Evolutionary conservation across 164 flowering plant species (phyloP), one percentile per base, ranked within the genome.

Genomic region (Tetracentron sinense): DNA sequence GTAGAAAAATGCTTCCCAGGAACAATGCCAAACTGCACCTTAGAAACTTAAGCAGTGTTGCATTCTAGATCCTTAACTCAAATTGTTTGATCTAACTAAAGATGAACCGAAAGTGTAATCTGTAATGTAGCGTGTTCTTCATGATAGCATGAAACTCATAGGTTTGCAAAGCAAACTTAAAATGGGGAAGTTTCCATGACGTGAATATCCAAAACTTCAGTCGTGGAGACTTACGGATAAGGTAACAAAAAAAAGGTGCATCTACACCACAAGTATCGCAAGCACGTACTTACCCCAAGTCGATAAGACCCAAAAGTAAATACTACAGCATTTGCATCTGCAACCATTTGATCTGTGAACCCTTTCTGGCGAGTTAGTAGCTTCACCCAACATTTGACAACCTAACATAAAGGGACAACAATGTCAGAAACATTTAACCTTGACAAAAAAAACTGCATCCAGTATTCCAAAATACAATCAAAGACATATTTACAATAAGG

Each of bases 231-330:
- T n/a, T n/a, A n/a, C n/a, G n/a, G n/a, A n/a, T n/a, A n/a, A n/a
- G n/a, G n/a, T n/a, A n/a, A n/a, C n/a, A n/a, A n/a, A n/a, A n/a
- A n/a, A n/a, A n/a, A n/a, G n/a, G n/a, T n/a, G n/a, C n/a, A n/a
- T n/a, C n/a, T n/a, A n/a, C n/a, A n/a, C n/a, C n/a, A n/a, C n/a
- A n/a, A n/a, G n/a, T n/a, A n/a, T n/a, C n/a, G n/a, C n/a, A n/a
- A n/a, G n/a, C n/a, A n/a, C n/a, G n/a, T n/a, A 58, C 85, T 72
- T 75, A 92, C 99, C 83, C 97, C 99, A 4, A 95, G 75, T 7
- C 97, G 73, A 66, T 87, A 92, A 47, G 99, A 95, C 21, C 97
- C 99, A 81, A 95, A 95, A 7, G 99, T 95, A 33, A 83, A 80
- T 65, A 95, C 77, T 6, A 86, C 79, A 29, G 97, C 97, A 84